phyloP scores from a whole-genome alignment of 129 eudicot species.

The Flaveria robusta region DNA sequence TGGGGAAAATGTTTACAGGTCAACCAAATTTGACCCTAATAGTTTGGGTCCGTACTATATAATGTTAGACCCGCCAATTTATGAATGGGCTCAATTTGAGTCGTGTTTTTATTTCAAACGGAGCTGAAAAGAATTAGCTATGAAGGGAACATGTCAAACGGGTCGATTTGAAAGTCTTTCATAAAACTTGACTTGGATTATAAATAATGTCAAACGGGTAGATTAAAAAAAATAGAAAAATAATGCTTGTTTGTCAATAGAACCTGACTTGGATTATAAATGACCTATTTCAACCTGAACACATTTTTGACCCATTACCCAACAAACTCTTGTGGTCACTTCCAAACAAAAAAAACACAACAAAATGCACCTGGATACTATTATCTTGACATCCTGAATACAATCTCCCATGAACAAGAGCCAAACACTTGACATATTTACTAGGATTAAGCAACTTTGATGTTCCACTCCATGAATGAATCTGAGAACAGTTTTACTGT shows the following conservation, averaged over 20 bases:
- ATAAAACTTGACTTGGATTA: not conserved
- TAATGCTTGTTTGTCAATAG: not conserved
- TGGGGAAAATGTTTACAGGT: not conserved
- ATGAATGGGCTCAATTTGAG: not conserved
- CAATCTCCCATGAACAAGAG: constrained; percentile 69
- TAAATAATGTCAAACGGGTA: not conserved
- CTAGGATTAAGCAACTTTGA: constrained; percentile 59
- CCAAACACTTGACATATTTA: constrained; percentile 67
- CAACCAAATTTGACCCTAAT: not conserved
- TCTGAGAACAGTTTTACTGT: constrained; percentile 37
- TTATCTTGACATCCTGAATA: constrained; percentile 80
- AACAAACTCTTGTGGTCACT: not conserved
- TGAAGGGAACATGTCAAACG: not conserved
- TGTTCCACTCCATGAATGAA: constrained; percentile 77
- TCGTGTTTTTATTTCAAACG: not conserved
- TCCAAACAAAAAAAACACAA: not conserved
- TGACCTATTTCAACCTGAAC: not conserved
- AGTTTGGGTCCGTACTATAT: not conserved
- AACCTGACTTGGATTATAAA: not conserved
- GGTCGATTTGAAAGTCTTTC: not conserved
- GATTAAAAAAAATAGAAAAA: not conserved
- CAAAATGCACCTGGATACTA: constrained; percentile 65
- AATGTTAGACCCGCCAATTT: not conserved
- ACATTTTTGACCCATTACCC: not conserved
- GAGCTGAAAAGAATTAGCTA: not conserved